phyloP scores from a whole-genome alignment of 129 eudicot species.

The Apium graveolens region DNA sequence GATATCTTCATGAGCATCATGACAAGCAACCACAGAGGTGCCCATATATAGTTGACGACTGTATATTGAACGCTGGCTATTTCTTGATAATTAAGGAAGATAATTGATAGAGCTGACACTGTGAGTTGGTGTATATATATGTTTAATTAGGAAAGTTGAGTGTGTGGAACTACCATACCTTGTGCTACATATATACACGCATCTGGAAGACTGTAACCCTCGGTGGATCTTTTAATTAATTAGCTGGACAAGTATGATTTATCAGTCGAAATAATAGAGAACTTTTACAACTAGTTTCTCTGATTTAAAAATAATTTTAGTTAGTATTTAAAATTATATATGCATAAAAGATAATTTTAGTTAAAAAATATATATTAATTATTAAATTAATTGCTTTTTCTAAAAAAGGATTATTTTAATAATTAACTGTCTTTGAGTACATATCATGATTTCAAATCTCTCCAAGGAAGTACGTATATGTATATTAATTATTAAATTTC shows the following conservation, averaged over 20 bases:
- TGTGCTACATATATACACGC: background rate
- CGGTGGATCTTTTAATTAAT: background rate
- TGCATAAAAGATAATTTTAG: no score
- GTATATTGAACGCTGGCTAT: background rate
- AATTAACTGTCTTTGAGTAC: no score
- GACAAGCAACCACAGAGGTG: background rate
- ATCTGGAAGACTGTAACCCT: no score
- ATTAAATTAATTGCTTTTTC: no score
- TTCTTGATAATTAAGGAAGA: background rate
- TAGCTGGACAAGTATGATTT: background rate
- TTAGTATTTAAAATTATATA: no score
- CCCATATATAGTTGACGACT: background rate
- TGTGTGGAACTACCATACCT: background rate
- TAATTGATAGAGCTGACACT: background rate
- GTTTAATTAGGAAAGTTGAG: background rate
- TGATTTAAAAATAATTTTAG: no score
- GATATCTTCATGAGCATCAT: background rate
- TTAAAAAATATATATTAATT: no score
- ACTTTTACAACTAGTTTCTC: background rate
- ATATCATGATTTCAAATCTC: no score
- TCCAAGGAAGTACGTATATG: no score
- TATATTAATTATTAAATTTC: no score
- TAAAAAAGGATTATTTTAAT: no score
- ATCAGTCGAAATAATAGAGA: background rate
- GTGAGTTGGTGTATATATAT: background rate